A percentile compares a stretch with the other conserved stretches of the same genome.
Evolutionary conservation across 805 yeast species (phyloP).

Genomic region (Ogataea ramenticola): DNA sequence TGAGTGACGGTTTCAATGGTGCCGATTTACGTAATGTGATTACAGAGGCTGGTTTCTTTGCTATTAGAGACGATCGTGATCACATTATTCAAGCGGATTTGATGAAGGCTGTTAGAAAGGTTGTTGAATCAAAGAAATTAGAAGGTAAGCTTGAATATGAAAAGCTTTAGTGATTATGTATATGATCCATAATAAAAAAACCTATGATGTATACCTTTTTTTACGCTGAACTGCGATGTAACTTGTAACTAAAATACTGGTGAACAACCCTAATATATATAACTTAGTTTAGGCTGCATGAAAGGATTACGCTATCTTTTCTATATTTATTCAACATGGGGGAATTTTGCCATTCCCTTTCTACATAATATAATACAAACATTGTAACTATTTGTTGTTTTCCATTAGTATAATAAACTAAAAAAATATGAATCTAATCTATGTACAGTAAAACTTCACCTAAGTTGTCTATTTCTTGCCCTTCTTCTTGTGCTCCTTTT

Average conservation of each 20-base stretch:
- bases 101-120: constrained; percentile 97
- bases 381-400: too few relatives aligned
- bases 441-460: not conserved
- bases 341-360: too few relatives aligned
- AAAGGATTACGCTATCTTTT: too few relatives aligned
- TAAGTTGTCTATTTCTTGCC: not conserved
- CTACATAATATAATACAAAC: too few relatives aligned
- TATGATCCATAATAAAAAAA: not conserved
- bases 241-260: too few relatives aligned
- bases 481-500: not conserved
- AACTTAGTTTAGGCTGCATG: too few relatives aligned
- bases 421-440: not conserved
- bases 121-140: constrained; percentile 91
- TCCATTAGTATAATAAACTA: not conserved
- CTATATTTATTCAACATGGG: too few relatives aligned
- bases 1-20: constrained; percentile 99
- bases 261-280: too few relatives aligned
- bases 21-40: constrained; percentile 95
- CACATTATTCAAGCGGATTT: constrained; percentile 88
- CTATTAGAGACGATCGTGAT: constrained; percentile 96
- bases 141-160: constrained; percentile 96
- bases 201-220: too few relatives aligned
- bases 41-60: constrained; percentile 98
- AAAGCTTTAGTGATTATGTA: constrained; percentile 50
- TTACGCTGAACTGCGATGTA: too few relatives aligned